Evolutionary conservation across 805 yeast species (phyloP).

Genomic region (Helenozyma baotianmanensis): DNA sequence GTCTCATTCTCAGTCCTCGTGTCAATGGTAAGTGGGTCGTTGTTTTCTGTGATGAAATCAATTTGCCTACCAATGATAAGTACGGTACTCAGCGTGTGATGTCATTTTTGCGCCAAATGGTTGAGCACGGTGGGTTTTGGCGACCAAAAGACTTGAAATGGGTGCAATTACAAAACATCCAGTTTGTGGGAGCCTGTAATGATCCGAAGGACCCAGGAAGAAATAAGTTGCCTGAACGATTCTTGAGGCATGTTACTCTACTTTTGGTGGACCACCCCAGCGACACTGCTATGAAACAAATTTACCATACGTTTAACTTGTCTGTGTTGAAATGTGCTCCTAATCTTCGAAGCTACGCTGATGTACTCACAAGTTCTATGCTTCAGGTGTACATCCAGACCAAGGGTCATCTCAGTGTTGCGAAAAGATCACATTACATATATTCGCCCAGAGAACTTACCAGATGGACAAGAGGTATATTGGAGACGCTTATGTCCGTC

Average conservation of each 20-base stretch:
- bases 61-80: constrained; percentile 67
- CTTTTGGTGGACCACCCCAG: constrained; percentile 81
- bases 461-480: constrained; percentile 78
- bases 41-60: constrained; percentile 87
- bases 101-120: constrained; percentile 66
- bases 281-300: constrained; percentile 52
- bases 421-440: constrained; percentile 54
- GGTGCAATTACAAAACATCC: constrained; percentile 61
- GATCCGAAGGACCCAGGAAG: constrained; percentile 84
- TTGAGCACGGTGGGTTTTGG: constrained; percentile 80
- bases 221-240: constrained; percentile 49
- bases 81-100: constrained; percentile 74
- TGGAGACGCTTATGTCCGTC: constrained; percentile 41
- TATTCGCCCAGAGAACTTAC: constrained; percentile 91
- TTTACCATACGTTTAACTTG: constrained; percentile 55
- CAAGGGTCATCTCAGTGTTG: constrained; percentile 33
- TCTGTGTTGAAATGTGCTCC: constrained; percentile 63
- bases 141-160: constrained; percentile 52
- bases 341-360: constrained; percentile 48
- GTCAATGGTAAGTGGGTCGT: constrained; percentile 66
- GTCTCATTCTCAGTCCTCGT: constrained; percentile 54
- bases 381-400: constrained; percentile 53
- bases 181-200: constrained; percentile 93
- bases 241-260: constrained; percentile 61
- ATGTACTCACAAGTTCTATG: constrained; percentile 59